Percentiles rank a stretch among this genome's conserved stretches.
These are phyloP conservation scores for Capronia americana DNA, from an alignment of 2,329 filamentous ascomycete species.

Conservation along the genomic window DNA sequence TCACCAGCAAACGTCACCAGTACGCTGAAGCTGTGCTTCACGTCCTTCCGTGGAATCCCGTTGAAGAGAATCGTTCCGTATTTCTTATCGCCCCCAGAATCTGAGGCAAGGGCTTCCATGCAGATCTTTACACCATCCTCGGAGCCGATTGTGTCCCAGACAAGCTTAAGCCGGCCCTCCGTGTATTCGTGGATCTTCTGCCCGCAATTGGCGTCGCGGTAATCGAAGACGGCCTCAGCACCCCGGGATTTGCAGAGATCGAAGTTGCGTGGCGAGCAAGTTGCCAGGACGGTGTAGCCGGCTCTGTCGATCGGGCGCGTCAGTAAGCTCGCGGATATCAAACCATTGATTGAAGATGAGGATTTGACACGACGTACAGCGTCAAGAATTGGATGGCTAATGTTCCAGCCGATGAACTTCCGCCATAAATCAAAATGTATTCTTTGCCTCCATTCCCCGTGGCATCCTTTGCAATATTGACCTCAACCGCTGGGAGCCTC, in stretches of 20 bases:
- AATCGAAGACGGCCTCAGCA: conserved; percentile 54
- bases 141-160: conserved; percentile 47
- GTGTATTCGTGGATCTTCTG: conserved; percentile 43
- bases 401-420: conserved; percentile 47
- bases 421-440: conserved; percentile 48
- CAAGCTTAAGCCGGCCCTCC: conserved; percentile 47
- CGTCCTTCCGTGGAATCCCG: conserved; percentile 43
- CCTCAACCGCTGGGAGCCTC: conserved; percentile 20
- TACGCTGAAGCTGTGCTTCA: conserved; percentile 43
- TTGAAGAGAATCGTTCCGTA: conserved; percentile 43
- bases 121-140: conserved; percentile 43
- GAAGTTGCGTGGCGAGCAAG: conserved; percentile 52
- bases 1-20: conserved; percentile 46
- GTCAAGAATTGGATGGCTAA: conserved; percentile 50
- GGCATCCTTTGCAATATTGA: conserved; percentile 24
- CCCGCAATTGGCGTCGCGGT: conserved; percentile 46
- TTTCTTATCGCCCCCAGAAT: conserved; percentile 39
- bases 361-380: conserved; percentile 39
- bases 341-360: neutral
- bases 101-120: conserved; percentile 44
- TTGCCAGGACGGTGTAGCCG: conserved; percentile 50
- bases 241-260: conserved; percentile 53
- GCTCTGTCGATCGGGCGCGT: conserved; percentile 28
- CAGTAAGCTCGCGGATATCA: neutral
- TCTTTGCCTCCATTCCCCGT: conserved; percentile 36